A percentile compares a stretch with the other conserved stretches of the same genome.
These are phyloP conservation scores for Stenocarpella maydis DNA, from an alignment of 2,329 filamentous ascomycete genomes.

Conservation along the genomic window DNA sequence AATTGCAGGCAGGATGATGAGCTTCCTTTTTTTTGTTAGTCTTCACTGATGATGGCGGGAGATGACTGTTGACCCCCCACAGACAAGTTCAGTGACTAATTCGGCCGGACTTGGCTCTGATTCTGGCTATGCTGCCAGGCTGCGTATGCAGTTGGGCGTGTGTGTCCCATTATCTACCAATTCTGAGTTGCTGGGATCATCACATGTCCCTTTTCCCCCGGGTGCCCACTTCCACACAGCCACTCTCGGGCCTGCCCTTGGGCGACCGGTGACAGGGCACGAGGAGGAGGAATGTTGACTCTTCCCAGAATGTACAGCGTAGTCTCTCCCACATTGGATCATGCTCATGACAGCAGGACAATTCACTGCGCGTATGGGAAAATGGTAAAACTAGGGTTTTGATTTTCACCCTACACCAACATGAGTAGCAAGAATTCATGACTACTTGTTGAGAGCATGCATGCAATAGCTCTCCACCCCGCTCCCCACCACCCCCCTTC, in stretches of 20 bases:
- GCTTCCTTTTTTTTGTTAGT: neutral
- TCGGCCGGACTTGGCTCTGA: neutral
- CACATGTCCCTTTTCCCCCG: neutral
- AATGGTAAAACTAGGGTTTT: neutral
- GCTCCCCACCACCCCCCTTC: too few relatives aligned
- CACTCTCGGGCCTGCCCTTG: neutral
- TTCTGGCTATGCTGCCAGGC: neutral
- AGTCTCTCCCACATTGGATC: neutral
- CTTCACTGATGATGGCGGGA: neutral
- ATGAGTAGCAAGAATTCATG: conserved; percentile 1
- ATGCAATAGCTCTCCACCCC: too few relatives aligned
- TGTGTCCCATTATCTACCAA: neutral
- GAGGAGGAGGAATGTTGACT: neutral
- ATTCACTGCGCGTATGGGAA: neutral
- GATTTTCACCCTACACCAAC: neutral
- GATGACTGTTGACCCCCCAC: neutral
- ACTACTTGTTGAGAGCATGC: neutral
- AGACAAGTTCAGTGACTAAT: neutral
- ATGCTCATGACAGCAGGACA: neutral
- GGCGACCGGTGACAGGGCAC: neutral
- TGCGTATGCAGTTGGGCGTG: neutral
- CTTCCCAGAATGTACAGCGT: neutral
- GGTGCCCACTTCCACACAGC: neutral
- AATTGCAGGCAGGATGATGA: neutral
- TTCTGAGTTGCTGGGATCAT: neutral